Evolutionary conservation across 2,329 filamentous ascomycete species (phyloP), one percentile per base, ranked within the genome.

Genomic region (Neonectria sp.): DNA sequence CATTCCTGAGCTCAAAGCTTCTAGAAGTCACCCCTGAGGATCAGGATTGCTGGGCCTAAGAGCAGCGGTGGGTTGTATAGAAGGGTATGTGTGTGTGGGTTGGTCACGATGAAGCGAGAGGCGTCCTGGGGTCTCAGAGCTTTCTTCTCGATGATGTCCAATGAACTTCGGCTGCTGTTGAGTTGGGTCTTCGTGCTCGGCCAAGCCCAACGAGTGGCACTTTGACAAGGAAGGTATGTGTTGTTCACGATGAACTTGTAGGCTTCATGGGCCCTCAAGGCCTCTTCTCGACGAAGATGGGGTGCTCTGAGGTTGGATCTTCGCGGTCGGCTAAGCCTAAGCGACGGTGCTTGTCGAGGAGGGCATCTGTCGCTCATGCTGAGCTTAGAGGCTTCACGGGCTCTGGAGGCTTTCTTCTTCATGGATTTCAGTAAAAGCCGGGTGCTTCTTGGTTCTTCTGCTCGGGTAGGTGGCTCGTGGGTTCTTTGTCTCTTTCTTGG

Each of bases 401-500:
- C n/a, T 11, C 40, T 45, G 11, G 7, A 45, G 40, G 9, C n/a
- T 4, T 24, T 45, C 40, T 24, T 21, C n/a, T 45, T 24, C n/a
- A 45, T 45, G 4, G 4, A 9, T 4, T 1, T 24, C 4, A n/a
- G 24, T 45, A n/a, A 21, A 21, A 6, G 7, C 24, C 9, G 40
- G 13, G 15, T 45, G n/a, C n/a, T 45, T 45, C 17, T 12, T 21
- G 40, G 9, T 4, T 8, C 5, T 24, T 11, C n/a, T 45, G 4
- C 8, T 45, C n/a, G n/a, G n/a, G n/a, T 45, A 45, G 40, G 40
- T 45, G 40, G 40, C n/a, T 45, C 40, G 40, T 45, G n/a, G 40
- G 40, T 45, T 24, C 40, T 45, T 45, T 45, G 40, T 45, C 40
- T 45, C n/a, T 40, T 40, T 8, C n/a, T 45, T 45, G n/a, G n/a